Evolutionary conservation across 768 basidiomycete species (phyloP).

Genomic region (Paxillus involutus): DNA sequence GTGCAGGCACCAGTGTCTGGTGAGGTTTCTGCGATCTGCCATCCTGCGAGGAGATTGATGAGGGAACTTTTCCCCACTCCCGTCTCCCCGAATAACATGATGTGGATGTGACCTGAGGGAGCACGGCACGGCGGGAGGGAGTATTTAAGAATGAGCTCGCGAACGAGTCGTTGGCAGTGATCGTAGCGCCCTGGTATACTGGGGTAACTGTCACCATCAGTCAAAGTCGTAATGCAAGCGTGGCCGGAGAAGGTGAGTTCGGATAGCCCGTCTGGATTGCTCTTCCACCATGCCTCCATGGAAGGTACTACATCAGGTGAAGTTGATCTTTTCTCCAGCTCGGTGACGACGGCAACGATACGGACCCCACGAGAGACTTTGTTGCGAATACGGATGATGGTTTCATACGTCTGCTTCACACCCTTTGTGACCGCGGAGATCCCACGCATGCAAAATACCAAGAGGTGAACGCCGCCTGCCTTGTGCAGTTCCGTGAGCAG

Average conservation of each 20-base stretch:
- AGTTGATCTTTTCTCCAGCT: conserved; percentile 28
- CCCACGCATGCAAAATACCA: conserved; percentile 28
- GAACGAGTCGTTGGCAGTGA: conserved; percentile 22
- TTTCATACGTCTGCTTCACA: conserved; percentile 19
- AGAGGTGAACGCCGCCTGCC: conserved; percentile 22
- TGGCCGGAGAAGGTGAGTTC: conserved; percentile 13
- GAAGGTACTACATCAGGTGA: conserved; percentile 3
- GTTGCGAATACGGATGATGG: conserved; percentile 14
- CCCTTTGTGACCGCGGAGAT: conserved; percentile 12
- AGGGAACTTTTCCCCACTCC: conserved; percentile 36
- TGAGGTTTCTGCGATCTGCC: conserved; percentile 23
- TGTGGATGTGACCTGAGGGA: conserved; percentile 22
- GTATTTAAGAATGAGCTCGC: conserved; percentile 22
- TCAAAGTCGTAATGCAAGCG: conserved; percentile 23
- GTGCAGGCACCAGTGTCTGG: conserved; percentile 32
- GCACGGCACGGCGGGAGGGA: conserved; percentile 19
- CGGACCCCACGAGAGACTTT: conserved; percentile 15
- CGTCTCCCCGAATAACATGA: conserved; percentile 43
- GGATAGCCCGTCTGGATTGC: conserved; percentile 10
- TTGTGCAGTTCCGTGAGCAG: conserved; percentile 22
- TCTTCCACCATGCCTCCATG: conserved; percentile 25
- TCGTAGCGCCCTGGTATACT: conserved; percentile 17
- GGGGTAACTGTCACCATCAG: conserved; percentile 16
- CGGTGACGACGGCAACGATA: conserved; percentile 31
- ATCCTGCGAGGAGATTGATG: conserved; percentile 39